Evolutionary conservation across 192 early-diverging fungal species (phyloP).

Genomic region (Geranomyces michiganensis): DNA sequence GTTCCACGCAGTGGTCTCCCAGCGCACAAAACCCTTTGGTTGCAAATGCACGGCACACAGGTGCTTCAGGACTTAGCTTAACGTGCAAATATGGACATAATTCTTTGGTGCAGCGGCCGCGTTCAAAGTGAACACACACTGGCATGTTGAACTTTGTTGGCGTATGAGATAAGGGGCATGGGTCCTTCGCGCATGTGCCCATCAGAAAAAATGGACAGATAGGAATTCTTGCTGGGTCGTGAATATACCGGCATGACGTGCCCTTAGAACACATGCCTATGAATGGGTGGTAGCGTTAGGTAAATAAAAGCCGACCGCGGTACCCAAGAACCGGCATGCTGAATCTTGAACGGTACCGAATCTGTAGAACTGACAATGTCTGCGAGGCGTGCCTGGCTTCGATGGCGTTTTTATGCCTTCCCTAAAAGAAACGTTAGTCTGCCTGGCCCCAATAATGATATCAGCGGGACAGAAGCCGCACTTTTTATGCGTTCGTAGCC

Average conservation of each 20-base stretch:
- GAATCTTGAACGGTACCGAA: slow-evolving; percentile 13
- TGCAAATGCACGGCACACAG: slow-evolving; percentile 33
- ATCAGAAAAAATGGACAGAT: slow-evolving; percentile 29
- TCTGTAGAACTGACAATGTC: slow-evolving; percentile 31
- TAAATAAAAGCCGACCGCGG: too few relatives aligned
- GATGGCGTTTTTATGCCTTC: neutral
- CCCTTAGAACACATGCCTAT: slow-evolving; percentile 31
- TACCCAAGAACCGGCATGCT: too few relatives aligned
- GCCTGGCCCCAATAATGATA: neutral
- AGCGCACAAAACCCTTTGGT: slow-evolving; percentile 31
- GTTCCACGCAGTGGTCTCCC: slow-evolving; percentile 21
- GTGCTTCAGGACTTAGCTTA: slow-evolving; percentile 25
- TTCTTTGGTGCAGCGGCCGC: slow-evolving; percentile 31
- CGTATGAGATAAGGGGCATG: slow-evolving; percentile 30
- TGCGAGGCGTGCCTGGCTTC: neutral
- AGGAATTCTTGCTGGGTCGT: slow-evolving; percentile 29
- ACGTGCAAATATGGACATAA: slow-evolving; percentile 38
- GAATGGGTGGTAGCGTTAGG: too few relatives aligned
- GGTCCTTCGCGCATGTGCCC: slow-evolving; percentile 9
- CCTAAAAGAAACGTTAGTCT: neutral
- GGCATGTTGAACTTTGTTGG: slow-evolving; percentile 35
- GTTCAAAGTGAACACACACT: slow-evolving; percentile 36
- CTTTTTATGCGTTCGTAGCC: slow-evolving; percentile 8
- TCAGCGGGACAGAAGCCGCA: neutral
- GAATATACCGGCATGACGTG: slow-evolving; percentile 15